Evolutionary conservation across 2,329 filamentous ascomycete genomes (phyloP).

Genomic region (Alternaria atra): DNA sequence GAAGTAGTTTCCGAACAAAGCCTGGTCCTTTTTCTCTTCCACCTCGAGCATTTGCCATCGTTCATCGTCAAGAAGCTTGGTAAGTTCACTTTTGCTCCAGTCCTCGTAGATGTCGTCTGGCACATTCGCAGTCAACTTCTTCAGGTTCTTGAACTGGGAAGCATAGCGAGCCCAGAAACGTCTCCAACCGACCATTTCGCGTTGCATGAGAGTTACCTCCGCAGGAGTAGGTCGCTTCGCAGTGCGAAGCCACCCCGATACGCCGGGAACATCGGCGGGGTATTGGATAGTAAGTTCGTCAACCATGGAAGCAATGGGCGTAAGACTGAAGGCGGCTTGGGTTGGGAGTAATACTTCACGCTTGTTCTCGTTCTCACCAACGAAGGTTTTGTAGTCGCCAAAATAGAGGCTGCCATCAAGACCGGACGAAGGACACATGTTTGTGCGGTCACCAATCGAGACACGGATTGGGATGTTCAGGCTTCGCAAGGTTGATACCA

Average conservation of each 20-base stretch:
- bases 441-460: conserved; percentile 45
- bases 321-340: conserved; percentile 46
- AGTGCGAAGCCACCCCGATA: conserved; percentile 36
- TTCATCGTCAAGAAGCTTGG: conserved; percentile 31
- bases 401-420: conserved; percentile 48
- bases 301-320: conserved; percentile 44
- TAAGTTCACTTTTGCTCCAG: conserved; percentile 39
- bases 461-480: conserved; percentile 46
- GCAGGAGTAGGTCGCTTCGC: conserved; percentile 33
- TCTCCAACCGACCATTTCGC: conserved; percentile 48
- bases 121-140: conserved; percentile 45
- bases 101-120: conserved; percentile 46
- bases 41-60: conserved; percentile 47
- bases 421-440: conserved; percentile 35
- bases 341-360: conserved; percentile 42
- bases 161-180: conserved; percentile 50
- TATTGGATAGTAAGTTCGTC: conserved; percentile 51
- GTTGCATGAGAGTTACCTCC: conserved; percentile 39
- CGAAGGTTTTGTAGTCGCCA: conserved; percentile 46
- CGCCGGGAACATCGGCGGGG: conserved; percentile 43
- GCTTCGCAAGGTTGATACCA: conserved; percentile 39
- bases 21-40: conserved; percentile 30
- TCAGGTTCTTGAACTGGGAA: conserved; percentile 45
- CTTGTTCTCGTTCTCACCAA: conserved; percentile 35
- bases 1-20: conserved; percentile 29